A percentile compares a stretch with the other conserved stretches of the same genome.
Conservation (phyloP, 257 asterid species). For the Fraxinus excelsior region DNA sequence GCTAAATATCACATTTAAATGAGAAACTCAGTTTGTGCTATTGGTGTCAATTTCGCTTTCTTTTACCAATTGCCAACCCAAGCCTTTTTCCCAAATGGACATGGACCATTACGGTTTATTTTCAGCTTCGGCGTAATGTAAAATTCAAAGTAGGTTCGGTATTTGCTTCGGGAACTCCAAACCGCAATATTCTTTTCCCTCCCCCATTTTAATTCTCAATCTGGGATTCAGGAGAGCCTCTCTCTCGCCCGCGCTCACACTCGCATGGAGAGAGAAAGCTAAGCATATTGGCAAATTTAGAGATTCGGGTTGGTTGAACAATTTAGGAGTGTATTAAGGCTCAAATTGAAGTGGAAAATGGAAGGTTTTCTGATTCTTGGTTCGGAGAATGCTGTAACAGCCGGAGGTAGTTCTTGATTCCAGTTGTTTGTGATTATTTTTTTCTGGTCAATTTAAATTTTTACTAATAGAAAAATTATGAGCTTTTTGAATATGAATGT, state of each 20-base stretch:
- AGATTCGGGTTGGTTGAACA: neutral
- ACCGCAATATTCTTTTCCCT: neutral
- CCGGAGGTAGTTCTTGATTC: constrained; percentile 40
- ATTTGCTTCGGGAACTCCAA: constrained; percentile 4
- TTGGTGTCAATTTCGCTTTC: neutral
- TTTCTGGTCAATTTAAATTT: neutral
- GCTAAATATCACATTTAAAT: neutral
- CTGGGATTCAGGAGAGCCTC: neutral
- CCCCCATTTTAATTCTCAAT: neutral
- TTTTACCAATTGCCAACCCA: neutral
- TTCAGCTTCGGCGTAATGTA: neutral
- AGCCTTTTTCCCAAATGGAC: neutral
- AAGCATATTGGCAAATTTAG: neutral
- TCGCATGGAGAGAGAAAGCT: neutral
- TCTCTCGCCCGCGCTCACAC: neutral
- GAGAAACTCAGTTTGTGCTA: neutral
- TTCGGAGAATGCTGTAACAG: constrained; percentile 29
- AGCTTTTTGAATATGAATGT: neutral
- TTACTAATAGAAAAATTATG: neutral
- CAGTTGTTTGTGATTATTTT: neutral
- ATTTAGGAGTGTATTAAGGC: neutral
- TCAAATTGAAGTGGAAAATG: constrained; percentile 31
- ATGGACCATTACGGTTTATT: neutral
- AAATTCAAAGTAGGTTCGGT: neutral
- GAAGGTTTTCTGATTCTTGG: constrained; percentile 32